phyloP scores from a whole-genome alignment of 208 protist genomes.

The Trypanosoma avium region DNA sequence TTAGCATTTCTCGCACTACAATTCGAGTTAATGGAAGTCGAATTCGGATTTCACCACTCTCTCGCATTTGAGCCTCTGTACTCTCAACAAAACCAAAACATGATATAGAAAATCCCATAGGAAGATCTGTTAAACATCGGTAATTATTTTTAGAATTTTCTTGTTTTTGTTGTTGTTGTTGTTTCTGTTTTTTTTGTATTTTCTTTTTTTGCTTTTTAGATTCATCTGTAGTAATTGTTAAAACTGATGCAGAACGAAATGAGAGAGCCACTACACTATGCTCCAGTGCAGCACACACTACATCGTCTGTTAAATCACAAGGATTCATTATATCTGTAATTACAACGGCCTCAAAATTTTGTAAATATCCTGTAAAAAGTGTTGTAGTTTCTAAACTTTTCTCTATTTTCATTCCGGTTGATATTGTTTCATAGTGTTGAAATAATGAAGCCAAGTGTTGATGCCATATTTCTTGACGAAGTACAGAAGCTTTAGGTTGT shows the following conservation, averaged over 20 bases:
- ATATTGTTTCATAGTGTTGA: constrained; percentile 38
- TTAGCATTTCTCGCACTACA: constrained; percentile 33
- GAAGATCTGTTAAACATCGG: constrained; percentile 43
- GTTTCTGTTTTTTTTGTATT: neutral
- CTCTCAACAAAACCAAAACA: constrained; percentile 84
- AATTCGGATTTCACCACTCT: constrained; percentile 36
- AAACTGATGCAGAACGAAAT: constrained; percentile 15
- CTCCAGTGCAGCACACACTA: constrained; percentile 65
- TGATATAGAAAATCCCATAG: constrained; percentile 60
- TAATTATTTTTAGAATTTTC: neutral
- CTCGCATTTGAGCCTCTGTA: constrained; percentile 53
- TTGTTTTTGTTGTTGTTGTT: neutral
- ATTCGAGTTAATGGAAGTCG: constrained; percentile 51
- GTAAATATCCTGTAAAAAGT: constrained; percentile 30
- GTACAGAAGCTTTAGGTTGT: constrained; percentile 36
- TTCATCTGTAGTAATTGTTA: neutral
- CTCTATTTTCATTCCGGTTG: too few relatives aligned
- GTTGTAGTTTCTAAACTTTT: constrained; percentile 19
- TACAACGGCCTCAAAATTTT: constrained; percentile 26
- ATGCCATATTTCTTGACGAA: constrained; percentile 60
- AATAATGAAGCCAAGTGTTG: constrained; percentile 62
- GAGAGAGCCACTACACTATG: constrained; percentile 75
- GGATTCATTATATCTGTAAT: constrained; percentile 25
- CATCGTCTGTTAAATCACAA: constrained; percentile 21
- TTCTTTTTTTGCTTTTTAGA: constrained; percentile 1